Percentiles rank a stretch among this genome's conserved stretches.
Conservation (phyloP, 192 early-diverging fungal species). For the Spinellus fusiger region DNA sequence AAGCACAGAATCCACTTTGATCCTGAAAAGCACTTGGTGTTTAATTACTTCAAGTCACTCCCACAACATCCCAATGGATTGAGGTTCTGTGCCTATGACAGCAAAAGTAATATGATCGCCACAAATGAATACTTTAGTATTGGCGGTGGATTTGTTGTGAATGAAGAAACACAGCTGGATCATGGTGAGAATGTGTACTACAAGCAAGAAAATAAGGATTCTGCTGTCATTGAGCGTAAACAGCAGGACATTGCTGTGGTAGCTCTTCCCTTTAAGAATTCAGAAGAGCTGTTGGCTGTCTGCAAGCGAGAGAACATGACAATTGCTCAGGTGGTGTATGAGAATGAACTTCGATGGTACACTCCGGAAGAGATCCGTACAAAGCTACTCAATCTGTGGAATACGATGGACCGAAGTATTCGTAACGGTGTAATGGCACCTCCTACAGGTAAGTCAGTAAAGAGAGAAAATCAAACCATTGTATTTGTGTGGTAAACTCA, state of each 20-base stretch:
- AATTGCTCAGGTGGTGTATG: constrained; percentile 91
- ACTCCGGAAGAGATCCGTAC: constrained; percentile 72
- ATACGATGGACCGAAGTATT: constrained; percentile 87
- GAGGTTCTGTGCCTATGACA: constrained; percentile 84
- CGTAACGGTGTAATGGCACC: constrained; percentile 63
- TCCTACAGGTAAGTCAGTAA: constrained; percentile 10
- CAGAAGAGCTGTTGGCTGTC: constrained; percentile 70
- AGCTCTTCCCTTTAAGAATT: constrained; percentile 80
- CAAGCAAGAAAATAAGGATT: constrained; percentile 32
- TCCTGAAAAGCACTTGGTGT: constrained; percentile 73
- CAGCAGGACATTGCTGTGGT: constrained; percentile 71
- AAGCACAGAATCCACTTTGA: constrained; percentile 73
- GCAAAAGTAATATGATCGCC: constrained; percentile 73
- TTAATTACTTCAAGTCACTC: constrained; percentile 80
- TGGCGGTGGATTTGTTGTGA: constrained; percentile 94
- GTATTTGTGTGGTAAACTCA: too few species aligned
- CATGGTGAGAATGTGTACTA: constrained; percentile 55
- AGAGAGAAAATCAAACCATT: neutral
- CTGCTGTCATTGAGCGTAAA: constrained; percentile 44
- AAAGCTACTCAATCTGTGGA: constrained; percentile 77
- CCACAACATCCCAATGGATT: constrained; percentile 96
- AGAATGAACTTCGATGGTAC: constrained; percentile 90
- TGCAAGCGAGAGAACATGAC: constrained; percentile 78
- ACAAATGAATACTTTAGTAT: constrained; percentile 96
- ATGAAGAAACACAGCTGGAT: constrained; percentile 76